These are phyloP conservation scores for Cutaneotrichosporon sp. DNA, from an alignment of 1,284 basidiomycete species.

Conservation along the genomic window DNA sequence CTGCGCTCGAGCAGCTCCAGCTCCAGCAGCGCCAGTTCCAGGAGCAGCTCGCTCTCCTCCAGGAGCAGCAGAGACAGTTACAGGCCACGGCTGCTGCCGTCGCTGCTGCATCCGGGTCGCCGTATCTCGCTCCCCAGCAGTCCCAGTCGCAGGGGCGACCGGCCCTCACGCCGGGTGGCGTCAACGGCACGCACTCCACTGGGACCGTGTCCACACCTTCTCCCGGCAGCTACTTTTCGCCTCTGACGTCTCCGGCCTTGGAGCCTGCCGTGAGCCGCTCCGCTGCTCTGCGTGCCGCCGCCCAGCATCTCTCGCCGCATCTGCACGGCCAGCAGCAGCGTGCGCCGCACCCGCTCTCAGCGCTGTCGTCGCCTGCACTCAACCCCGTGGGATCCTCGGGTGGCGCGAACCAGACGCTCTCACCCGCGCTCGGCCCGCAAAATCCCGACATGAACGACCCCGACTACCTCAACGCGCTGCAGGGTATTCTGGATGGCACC, in stretches of 20 bases:
- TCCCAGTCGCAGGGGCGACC: constrained; percentile 18
- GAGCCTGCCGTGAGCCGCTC: constrained; percentile 47
- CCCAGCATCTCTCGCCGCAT: constrained; percentile 27
- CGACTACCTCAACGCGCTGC: constrained; percentile 43
- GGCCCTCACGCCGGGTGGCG: constrained; percentile 29
- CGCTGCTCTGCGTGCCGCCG: constrained; percentile 33
- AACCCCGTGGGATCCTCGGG: constrained; percentile 49
- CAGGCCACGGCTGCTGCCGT: constrained; percentile 47
- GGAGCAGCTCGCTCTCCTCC: constrained; percentile 44
- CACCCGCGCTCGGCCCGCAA: constrained; percentile 47
- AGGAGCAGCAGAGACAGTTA: constrained; percentile 46
- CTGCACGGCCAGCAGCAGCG: constrained; percentile 25
- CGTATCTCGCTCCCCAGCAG: constrained; percentile 24
- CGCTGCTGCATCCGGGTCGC: constrained; percentile 31
- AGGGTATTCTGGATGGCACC: constrained; percentile 36
- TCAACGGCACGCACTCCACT: constrained; percentile 16
- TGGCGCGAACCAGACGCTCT: constrained; percentile 50
- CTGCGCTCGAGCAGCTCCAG: constrained; percentile 46
- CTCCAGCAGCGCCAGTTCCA: constrained; percentile 50
- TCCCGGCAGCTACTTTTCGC: constrained; percentile 59
- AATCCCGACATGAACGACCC: constrained; percentile 39
- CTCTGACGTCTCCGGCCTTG: constrained; percentile 62
- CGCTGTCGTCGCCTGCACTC: constrained; percentile 44
- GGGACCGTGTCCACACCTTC: constrained; percentile 29
- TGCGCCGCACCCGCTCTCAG: constrained; percentile 41